Evolutionary conservation across 768 basidiomycete genomes (phyloP).

Genomic region (Tylopilus rubrobrunneus): DNA sequence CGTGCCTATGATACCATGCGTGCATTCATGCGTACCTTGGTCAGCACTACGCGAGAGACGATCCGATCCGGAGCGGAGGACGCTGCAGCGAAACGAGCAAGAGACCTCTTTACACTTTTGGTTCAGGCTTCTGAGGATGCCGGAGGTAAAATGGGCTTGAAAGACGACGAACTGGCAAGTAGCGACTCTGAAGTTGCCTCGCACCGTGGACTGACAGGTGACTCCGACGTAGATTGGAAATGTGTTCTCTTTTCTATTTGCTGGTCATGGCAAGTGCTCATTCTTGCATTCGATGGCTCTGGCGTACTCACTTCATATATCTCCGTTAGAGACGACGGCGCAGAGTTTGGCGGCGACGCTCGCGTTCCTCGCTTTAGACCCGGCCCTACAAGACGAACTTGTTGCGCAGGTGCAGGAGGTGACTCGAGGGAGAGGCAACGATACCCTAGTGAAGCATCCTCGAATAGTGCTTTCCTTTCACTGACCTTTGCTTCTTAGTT

Average conservation of each 20-base stretch:
- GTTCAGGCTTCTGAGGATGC: conserved; percentile 18
- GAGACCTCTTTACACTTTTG: conserved; percentile 20
- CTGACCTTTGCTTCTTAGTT: conserved; percentile 2
- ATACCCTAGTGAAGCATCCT: conserved; percentile 12
- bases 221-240: conserved; percentile 46
- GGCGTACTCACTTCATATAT: background rate
- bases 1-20: conserved; percentile 21
- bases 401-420: conserved; percentile 29
- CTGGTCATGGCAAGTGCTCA: conserved; percentile 47
- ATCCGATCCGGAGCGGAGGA: conserved; percentile 9
- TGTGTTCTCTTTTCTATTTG: conserved; percentile 48
- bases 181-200: background rate
- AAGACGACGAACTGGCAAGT: conserved; percentile 19
- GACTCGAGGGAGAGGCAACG: conserved; percentile 16
- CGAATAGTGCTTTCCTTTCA: background rate
- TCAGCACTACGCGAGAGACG: conserved; percentile 7
- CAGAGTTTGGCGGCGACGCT: conserved; percentile 32
- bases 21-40: conserved; percentile 15
- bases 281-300: background rate
- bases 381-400: conserved; percentile 30
- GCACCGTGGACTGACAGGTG: background rate
- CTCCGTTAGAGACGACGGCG: conserved; percentile 31
- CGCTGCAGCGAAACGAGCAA: conserved; percentile 1
- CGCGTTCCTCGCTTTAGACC: conserved; percentile 29
- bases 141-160: conserved; percentile 14